These are phyloP conservation scores for Lipomyces mesembrius DNA, from an alignment of 805 yeast species.

Conservation along the genomic window DNA sequence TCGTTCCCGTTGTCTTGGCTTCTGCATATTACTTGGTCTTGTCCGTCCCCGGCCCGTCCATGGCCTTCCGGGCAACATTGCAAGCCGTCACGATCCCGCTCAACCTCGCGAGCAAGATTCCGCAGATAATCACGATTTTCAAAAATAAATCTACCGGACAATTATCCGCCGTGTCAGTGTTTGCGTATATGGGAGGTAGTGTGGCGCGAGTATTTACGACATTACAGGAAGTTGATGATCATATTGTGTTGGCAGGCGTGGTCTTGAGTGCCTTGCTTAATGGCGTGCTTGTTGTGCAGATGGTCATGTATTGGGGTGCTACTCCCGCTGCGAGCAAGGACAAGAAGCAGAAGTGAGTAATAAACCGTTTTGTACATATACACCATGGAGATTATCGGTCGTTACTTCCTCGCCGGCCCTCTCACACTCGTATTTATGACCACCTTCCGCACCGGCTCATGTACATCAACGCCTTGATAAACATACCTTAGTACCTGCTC, in stretches of 20 bases:
- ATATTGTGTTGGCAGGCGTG: slow-evolving; percentile 45
- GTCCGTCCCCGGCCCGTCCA: slow-evolving; percentile 39
- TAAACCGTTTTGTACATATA: background rate
- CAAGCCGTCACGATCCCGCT: slow-evolving; percentile 49
- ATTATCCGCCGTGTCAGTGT: slow-evolving; percentile 48
- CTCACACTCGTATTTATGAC: slow-evolving; percentile 5
- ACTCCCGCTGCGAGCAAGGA: slow-evolving; percentile 32
- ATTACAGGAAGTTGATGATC: slow-evolving; percentile 47
- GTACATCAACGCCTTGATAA: slow-evolving; percentile 35
- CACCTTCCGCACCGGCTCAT: slow-evolving; percentile 32
- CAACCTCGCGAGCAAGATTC: slow-evolving; percentile 48
- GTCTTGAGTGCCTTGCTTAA: slow-evolving; percentile 46
- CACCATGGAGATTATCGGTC: background rate
- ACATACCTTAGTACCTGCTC: slow-evolving; percentile 33
- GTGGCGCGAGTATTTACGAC: slow-evolving; percentile 51
- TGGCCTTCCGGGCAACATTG: slow-evolving; percentile 32
- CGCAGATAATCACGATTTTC: slow-evolving; percentile 51
- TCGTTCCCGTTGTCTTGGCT: slow-evolving; percentile 21
- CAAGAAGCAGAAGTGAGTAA: slow-evolving; percentile 18
- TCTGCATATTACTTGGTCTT: slow-evolving; percentile 35
- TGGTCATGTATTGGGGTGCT: slow-evolving; percentile 44
- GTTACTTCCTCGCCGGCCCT: slow-evolving; percentile 5
- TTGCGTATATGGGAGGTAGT: slow-evolving; percentile 48
- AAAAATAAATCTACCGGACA: slow-evolving; percentile 52
- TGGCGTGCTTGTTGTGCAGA: slow-evolving; percentile 46